phyloP scores from a whole-genome alignment of 1,284 basidiomycete species.

The Ustilago tritici region DNA sequence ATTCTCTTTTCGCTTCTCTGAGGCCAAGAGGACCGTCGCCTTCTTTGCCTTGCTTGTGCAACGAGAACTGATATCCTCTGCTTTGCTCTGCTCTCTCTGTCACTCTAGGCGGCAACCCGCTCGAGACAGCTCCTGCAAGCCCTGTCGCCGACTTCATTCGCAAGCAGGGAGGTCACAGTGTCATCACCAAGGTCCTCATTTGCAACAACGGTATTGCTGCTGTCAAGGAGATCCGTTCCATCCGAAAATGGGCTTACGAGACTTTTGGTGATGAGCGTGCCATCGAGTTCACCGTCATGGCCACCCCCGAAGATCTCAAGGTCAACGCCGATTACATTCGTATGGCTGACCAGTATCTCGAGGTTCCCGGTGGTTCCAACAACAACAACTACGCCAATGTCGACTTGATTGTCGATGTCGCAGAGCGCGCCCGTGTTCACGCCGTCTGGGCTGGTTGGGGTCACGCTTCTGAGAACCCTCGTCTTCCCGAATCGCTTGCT shows the following conservation, averaged over 20 bases:
- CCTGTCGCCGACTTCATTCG: conserved; percentile 92
- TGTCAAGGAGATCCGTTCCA: conserved; percentile 98
- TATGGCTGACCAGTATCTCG: conserved; percentile 99
- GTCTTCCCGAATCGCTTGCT: conserved; percentile 92
- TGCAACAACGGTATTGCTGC: conserved; percentile 87
- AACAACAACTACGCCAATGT: conserved; percentile 99
- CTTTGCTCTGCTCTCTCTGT: background rate
- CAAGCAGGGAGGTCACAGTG: conserved; percentile 91
- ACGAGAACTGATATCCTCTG: conserved; percentile 2
- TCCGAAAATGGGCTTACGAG: conserved; percentile 99
- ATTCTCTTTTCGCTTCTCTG: background rate
- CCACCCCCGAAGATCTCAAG: conserved; percentile 94
- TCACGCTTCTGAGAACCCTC: conserved; percentile 98
- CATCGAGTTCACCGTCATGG: conserved; percentile 99
- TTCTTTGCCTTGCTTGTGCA: too few species aligned
- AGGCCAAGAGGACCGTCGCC: too few species aligned
- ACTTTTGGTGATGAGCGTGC: conserved; percentile 96
- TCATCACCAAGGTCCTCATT: conserved; percentile 89
- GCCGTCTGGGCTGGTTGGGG: conserved; percentile 99
- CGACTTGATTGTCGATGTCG: conserved; percentile 97
- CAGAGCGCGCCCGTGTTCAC: conserved; percentile 95
- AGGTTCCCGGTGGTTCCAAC: conserved; percentile 97
- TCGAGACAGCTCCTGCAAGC: conserved; percentile 84
- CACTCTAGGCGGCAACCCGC: conserved; percentile 84
- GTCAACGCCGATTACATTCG: conserved; percentile 99